Conservation (phyloP, 805 yeast genomes). For the Kluyveromyces siamensis region DNA sequence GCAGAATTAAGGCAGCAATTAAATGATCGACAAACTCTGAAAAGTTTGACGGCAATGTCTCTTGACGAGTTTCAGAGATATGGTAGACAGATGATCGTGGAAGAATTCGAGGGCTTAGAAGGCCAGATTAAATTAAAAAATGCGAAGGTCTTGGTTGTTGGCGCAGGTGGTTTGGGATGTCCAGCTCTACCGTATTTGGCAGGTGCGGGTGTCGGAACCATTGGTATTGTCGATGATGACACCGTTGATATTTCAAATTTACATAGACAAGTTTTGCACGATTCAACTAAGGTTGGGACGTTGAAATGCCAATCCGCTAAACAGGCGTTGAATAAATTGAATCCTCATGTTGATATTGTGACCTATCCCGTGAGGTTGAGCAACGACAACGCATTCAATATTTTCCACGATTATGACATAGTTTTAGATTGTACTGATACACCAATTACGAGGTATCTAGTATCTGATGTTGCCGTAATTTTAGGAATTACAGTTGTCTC, state of each 20-base stretch:
- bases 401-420: constrained; percentile 59
- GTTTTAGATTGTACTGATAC: constrained; percentile 93
- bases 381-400: constrained; percentile 50
- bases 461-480: constrained; percentile 75
- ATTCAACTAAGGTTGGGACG: constrained; percentile 55
- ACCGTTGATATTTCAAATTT: constrained; percentile 74
- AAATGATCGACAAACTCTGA: not conserved
- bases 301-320: constrained; percentile 76
- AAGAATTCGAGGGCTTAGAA: constrained; percentile 48
- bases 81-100: constrained; percentile 94
- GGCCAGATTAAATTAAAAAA: constrained; percentile 50
- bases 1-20: constrained; percentile 13
- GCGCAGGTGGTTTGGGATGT: constrained; percentile 96
- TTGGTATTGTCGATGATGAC: constrained; percentile 88
- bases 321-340: constrained; percentile 40
- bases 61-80: constrained; percentile 71
- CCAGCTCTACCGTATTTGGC: constrained; percentile 80
- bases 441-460: constrained; percentile 76
- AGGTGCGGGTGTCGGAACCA: constrained; percentile 78
- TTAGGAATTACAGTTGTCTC: constrained; percentile 67
- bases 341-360: constrained; percentile 54
- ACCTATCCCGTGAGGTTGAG: constrained; percentile 46
- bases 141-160: constrained; percentile 64
- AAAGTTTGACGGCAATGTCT: constrained; percentile 20
- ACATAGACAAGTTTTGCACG: constrained; percentile 83